These are phyloP conservation scores for Asterella californica DNA, from an alignment of 225 moss, liverwort and hornwort genomes.

Conservation along the genomic window DNA sequence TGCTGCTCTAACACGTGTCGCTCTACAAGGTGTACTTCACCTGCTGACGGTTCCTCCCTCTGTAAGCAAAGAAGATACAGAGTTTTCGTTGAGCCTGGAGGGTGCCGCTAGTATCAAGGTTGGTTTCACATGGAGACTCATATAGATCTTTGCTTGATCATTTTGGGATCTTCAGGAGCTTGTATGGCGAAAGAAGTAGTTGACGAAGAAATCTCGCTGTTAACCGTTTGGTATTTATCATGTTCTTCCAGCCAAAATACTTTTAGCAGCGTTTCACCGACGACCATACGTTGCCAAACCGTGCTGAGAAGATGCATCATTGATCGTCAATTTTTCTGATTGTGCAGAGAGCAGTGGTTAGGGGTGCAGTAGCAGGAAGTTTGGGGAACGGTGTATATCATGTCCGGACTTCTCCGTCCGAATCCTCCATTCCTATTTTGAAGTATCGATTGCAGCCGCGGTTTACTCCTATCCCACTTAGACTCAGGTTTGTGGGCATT, in stretches of 20 bases:
- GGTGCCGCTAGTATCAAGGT: constrained; percentile 86
- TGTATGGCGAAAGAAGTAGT: not conserved
- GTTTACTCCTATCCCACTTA: constrained; percentile 87
- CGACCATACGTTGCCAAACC: not conserved
- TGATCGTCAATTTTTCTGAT: not conserved
- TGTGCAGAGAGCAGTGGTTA: constrained; percentile 78
- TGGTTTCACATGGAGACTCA: constrained; percentile 1
- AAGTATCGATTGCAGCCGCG: constrained; percentile 88
- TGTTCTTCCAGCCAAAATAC: not conserved
- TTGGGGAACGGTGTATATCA: constrained; percentile 84
- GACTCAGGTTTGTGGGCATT: constrained; percentile 58
- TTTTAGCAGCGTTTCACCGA: not conserved
- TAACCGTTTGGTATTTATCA: not conserved
- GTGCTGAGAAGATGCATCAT: not conserved
- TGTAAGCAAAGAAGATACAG: constrained; percentile 69
- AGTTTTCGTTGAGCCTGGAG: constrained; percentile 82
- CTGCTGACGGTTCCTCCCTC: constrained; percentile 65
- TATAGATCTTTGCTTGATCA: not conserved
- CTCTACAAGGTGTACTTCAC: constrained; percentile 82
- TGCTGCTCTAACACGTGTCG: constrained; percentile 70
- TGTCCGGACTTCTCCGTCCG: constrained; percentile 77
- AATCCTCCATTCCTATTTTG: constrained; percentile 71
- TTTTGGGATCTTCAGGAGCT: not conserved
- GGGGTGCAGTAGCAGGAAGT: constrained; percentile 67
- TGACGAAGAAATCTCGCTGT: not conserved